These are phyloP conservation scores for Jackrogersella minutella DNA, from an alignment of 495 filamentous ascomycete species.

Conservation along the genomic window DNA sequence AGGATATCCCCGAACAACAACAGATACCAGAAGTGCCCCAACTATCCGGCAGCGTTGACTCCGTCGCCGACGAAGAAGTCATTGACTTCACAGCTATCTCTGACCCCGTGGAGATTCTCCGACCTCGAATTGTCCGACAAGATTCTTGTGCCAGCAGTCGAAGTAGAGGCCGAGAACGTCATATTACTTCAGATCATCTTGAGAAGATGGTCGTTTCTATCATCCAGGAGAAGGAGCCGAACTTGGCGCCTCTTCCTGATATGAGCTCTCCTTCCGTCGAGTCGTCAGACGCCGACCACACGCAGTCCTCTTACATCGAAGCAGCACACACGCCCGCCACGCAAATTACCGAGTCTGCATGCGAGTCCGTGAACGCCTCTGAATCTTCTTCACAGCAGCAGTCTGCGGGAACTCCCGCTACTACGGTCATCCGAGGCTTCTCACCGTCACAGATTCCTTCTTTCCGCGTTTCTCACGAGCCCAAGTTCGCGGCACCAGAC, in stretches of 20 bases:
- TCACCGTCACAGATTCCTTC: conserved; percentile 79
- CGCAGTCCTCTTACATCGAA: conserved; percentile 33
- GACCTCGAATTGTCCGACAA: conserved; percentile 64
- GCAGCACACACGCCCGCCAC: conserved; percentile 55
- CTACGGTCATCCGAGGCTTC: conserved; percentile 86
- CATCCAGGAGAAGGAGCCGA: conserved; percentile 81
- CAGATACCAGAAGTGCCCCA: conserved; percentile 71
- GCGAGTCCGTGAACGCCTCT: conserved; percentile 43
- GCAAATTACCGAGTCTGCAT: conserved; percentile 67
- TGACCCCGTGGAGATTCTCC: conserved; percentile 63
- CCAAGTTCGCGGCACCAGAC: conserved; percentile 38
- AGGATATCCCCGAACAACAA: conserved; percentile 54
- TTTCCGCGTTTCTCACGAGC: conserved; percentile 49
- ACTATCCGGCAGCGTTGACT: conserved; percentile 92
- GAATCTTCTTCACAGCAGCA: conserved; percentile 18
- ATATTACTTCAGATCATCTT: conserved; percentile 85
- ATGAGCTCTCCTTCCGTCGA: conserved; percentile 51
- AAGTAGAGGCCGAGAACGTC: conserved; percentile 80
- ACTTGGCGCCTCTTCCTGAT: conserved; percentile 63
- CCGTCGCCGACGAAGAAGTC: conserved; percentile 77
- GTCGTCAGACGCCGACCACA: conserved; percentile 32
- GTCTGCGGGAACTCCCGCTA: conserved; percentile 53
- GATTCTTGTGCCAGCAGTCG: conserved; percentile 64
- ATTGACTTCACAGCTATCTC: conserved; percentile 70
- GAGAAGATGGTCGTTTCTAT: conserved; percentile 87